phyloP scores from a whole-genome alignment of 768 basidiomycete species.

The Candolleomyces aberdarensis region DNA sequence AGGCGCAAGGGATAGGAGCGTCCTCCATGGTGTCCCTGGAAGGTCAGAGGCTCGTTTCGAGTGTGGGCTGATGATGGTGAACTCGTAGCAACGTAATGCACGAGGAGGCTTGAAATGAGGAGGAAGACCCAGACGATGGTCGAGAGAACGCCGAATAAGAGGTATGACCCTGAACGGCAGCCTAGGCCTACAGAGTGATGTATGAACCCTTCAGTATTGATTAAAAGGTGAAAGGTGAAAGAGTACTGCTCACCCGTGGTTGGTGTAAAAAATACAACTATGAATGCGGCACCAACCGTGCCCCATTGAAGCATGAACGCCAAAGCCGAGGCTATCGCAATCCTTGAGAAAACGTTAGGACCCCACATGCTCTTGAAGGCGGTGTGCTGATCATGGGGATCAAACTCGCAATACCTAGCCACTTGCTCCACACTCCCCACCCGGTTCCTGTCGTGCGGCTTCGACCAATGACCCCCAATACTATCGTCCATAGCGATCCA shows the following conservation, averaged over 20 bases:
- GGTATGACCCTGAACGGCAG: constrained; percentile 28
- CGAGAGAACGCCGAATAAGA: constrained; percentile 27
- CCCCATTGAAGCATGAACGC: constrained; percentile 23
- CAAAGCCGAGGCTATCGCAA: constrained; percentile 10
- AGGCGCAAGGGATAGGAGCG: background rate
- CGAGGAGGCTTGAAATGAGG: constrained; percentile 26
- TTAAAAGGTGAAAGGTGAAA: background rate
- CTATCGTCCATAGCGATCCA: background rate
- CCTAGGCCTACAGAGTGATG: constrained; percentile 22
- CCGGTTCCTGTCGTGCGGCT: background rate
- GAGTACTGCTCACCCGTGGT: constrained; percentile 16
- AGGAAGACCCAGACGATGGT: constrained; percentile 31
- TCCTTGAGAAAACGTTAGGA: constrained; percentile 9
- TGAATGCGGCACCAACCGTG: constrained; percentile 19
- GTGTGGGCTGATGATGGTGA: too few species aligned
- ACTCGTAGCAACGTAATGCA: constrained; percentile 16
- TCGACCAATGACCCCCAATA: too few species aligned
- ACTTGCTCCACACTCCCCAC: background rate
- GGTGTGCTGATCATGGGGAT: background rate
- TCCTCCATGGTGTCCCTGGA: background rate
- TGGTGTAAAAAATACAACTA: constrained; percentile 19
- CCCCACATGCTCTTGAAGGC: constrained; percentile 1
- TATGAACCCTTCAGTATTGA: background rate
- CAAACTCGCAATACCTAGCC: background rate
- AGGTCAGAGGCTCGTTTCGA: background rate